phyloP scores from a whole-genome alignment of 2,329 filamentous ascomycete genomes.

The Microascus cirrosus region DNA sequence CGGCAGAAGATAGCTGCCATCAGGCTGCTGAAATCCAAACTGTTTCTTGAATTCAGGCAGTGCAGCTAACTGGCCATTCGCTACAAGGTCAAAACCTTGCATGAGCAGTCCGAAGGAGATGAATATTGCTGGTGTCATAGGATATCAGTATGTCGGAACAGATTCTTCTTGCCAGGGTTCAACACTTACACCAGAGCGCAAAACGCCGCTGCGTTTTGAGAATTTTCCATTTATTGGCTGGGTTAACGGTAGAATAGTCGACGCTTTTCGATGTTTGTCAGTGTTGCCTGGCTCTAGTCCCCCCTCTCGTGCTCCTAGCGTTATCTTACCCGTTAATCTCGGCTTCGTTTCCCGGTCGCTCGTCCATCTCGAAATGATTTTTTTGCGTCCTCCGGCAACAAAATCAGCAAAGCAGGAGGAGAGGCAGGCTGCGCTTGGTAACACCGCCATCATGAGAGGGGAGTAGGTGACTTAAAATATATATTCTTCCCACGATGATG shows the following conservation, averaged over 20 bases:
- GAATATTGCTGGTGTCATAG: constrained; percentile 7
- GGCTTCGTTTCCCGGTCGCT: too few relatives aligned
- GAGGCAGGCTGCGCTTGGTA: too few relatives aligned
- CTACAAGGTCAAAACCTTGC: constrained; percentile 13
- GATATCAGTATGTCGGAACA: neutral
- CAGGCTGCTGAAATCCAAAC: constrained; percentile 9
- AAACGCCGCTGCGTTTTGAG: constrained; percentile 13
- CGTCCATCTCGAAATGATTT: too few relatives aligned
- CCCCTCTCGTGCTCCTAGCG: neutral
- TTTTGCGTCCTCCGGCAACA: too few relatives aligned
- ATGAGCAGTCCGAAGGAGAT: constrained; percentile 17
- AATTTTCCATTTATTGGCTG: constrained; percentile 16
- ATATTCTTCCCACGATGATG: too few relatives aligned
- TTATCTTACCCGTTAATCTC: neutral
- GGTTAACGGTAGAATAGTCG: constrained; percentile 6
- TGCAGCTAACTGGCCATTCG: constrained; percentile 14
- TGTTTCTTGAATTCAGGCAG: constrained; percentile 12
- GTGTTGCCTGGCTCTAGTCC: neutral
- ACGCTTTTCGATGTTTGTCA: neutral
- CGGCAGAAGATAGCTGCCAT: neutral
- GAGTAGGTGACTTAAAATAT: too few relatives aligned
- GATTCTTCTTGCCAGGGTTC: too few relatives aligned
- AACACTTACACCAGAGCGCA: constrained; percentile 7
- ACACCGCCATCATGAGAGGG: too few relatives aligned
- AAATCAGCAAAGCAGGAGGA: too few relatives aligned